Base-by-base conservation (phyloP, 2,329 filamentous ascomycete species). In the Achaetomium macrosporum region DNA sequence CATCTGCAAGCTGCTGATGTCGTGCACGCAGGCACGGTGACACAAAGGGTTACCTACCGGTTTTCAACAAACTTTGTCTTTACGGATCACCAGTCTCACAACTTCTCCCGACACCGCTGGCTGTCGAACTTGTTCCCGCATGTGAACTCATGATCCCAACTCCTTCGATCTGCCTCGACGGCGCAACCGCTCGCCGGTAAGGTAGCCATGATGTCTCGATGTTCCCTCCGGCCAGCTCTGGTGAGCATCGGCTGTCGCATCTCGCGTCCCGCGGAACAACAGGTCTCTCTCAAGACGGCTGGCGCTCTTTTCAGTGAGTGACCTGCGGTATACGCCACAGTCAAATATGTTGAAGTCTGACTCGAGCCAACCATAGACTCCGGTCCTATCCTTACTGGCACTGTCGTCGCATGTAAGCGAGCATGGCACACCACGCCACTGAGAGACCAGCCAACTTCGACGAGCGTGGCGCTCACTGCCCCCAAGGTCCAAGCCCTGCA, bases 371-470 rank as follows among this genome's bases (percentile, higher is more conserved):
- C 15, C 4, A 16, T 50, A 61, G 61, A 56, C 25, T 48, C 51
- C 30, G 46, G 48, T 19, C 31, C 49, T n/a, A 5, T 53, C 48
- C 50, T 47, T 3, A 43, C 51, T 33, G 50, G 52, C 44, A 40
- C 53, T 53, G 48, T 55, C 52, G 57, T 49, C 51, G 55, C 30
- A 47, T 52, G 50, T 33, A 65, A 65, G 39, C 67, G 67, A 48
- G 66, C 71, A 57, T 75, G 72, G 71, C 69, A 73, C 57, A 68
- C 64, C 57, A 69, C 70, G 17, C 57, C 61, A 25, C 58, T 64
- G 31, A 55, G 63, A 47, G 64, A 64, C 50, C 53, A 56, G n/a
- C 51, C 46, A 5, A 29, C 29, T 1, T 51, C 58, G 15, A 7
- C 58, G 15, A 57, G 61, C n/a, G 52, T 63, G 41, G 59, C 63